These are phyloP conservation scores for Xanthoparmelia taractica DNA, from an alignment of 495 filamentous ascomycete species.

Conservation along the genomic window DNA sequence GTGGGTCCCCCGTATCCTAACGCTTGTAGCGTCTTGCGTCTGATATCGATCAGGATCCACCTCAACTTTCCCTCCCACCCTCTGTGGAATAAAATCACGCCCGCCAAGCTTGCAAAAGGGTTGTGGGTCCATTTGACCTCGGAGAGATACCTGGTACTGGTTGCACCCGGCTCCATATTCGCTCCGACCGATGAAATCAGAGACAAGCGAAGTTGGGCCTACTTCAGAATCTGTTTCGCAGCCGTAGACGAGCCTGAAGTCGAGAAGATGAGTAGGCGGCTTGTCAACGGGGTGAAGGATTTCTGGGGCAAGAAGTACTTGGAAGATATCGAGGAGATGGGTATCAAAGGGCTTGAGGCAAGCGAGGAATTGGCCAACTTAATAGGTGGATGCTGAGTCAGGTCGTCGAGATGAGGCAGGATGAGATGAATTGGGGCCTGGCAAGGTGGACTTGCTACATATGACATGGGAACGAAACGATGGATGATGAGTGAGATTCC, in stretches of 20 bases:
- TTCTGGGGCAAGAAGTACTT: conserved; percentile 69
- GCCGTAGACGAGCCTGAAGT: conserved; percentile 67
- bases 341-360: background rate
- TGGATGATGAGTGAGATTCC: background rate
- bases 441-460: background rate
- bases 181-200: conserved; percentile 50
- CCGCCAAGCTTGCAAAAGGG: conserved; percentile 44
- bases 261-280: conserved; percentile 46
- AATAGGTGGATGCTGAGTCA: conserved; percentile 7
- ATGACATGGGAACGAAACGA: background rate
- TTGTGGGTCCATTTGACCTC: conserved; percentile 67
- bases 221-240: conserved; percentile 76
- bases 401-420: background rate
- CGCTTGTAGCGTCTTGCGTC: background rate
- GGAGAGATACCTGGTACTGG: conserved; percentile 58
- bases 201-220: conserved; percentile 51
- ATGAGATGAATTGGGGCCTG: background rate
- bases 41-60: conserved; percentile 34
- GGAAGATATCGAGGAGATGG: conserved; percentile 49
- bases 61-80: conserved; percentile 65
- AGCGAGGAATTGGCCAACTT: conserved; percentile 9
- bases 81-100: conserved; percentile 43
- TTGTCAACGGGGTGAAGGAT: conserved; percentile 56
- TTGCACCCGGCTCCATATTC: conserved; percentile 64
- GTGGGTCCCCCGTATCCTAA: conserved; percentile 25